Conservation (phyloP, 2,329 filamentous ascomycete species). For the Fusarium xyrophilum region DNA sequence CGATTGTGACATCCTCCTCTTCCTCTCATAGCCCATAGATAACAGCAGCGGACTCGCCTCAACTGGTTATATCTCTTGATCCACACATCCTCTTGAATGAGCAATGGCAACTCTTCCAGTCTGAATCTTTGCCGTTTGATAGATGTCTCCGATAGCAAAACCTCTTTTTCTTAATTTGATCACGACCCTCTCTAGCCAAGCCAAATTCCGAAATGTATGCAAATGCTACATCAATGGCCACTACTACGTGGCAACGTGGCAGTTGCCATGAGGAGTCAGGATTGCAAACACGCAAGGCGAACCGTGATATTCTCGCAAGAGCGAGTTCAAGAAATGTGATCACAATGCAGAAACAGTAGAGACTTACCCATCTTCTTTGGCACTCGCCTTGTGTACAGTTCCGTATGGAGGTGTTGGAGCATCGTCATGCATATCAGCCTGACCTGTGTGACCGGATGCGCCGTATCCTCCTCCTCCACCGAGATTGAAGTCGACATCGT, state of each 20-base stretch:
- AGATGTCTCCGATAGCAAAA: constrained; percentile 35
- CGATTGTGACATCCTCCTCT: constrained; percentile 41
- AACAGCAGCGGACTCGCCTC: constrained; percentile 30
- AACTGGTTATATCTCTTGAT: constrained; percentile 37
- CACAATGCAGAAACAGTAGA: constrained; percentile 33
- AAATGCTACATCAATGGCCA: constrained; percentile 32
- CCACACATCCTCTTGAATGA: constrained; percentile 34
- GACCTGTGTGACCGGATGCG: constrained; percentile 43
- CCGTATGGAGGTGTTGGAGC: constrained; percentile 46
- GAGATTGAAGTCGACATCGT: constrained; percentile 66
- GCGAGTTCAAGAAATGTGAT: constrained; percentile 29
- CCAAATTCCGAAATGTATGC: constrained; percentile 36
- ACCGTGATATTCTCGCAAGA: constrained; percentile 15
- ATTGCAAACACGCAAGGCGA: constrained; percentile 18
- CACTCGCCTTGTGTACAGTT: constrained; percentile 65
- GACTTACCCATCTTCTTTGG: constrained; percentile 60
- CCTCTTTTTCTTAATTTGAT: constrained; percentile 39
- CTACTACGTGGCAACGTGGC: constrained; percentile 28
- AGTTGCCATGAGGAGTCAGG: constrained; percentile 32
- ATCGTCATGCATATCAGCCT: constrained; percentile 42
- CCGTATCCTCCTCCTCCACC: constrained; percentile 51
- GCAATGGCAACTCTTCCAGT: constrained; percentile 35
- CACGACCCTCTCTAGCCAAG: constrained; percentile 41
- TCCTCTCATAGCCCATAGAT: constrained; percentile 30
- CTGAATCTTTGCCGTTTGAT: constrained; percentile 36